Conservation (phyloP, 2,329 filamentous ascomycete genomes). For the Rugonectria rugulosa region DNA sequence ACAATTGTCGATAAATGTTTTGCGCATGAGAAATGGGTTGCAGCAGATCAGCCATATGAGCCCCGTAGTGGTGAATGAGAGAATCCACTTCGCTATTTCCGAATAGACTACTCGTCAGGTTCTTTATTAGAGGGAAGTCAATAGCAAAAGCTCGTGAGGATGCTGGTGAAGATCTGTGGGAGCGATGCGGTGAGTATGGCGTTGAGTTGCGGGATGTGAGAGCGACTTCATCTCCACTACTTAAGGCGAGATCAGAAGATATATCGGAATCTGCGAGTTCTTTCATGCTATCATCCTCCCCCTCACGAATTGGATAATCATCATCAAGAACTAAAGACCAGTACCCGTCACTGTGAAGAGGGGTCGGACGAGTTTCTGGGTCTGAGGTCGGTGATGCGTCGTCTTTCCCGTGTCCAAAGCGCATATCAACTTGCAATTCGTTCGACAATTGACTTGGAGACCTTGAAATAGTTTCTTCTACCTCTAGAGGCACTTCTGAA, state of each 20-base stretch:
- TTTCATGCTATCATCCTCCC: background rate
- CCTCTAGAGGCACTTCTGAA: too few species aligned
- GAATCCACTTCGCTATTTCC: constrained; percentile 9
- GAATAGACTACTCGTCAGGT: constrained; percentile 1
- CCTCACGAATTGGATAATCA: background rate
- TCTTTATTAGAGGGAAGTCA: background rate
- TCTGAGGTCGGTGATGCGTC: too few species aligned
- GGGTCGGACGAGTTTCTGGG: too few species aligned
- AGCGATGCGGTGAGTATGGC: background rate
- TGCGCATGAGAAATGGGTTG: constrained; percentile 17
- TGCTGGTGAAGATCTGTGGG: background rate
- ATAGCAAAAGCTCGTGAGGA: background rate
- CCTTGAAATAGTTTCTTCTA: too few species aligned
- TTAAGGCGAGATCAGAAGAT: background rate
- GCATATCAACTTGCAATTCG: too few species aligned
- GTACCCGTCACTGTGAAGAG: too few species aligned
- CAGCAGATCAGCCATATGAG: constrained; percentile 22
- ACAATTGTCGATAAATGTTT: constrained; percentile 21
- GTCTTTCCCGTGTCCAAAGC: too few species aligned
- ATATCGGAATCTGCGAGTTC: background rate
- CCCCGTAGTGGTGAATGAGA: constrained; percentile 19
- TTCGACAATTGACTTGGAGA: too few species aligned
- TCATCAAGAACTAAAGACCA: background rate
- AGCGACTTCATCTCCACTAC: background rate
- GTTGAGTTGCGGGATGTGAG: background rate